A percentile compares a stretch with the other conserved stretches of the same genome.
These are phyloP conservation scores for Venturia aucupariae DNA, from an alignment of 2,329 filamentous ascomycete genomes.

Conservation along the genomic window DNA sequence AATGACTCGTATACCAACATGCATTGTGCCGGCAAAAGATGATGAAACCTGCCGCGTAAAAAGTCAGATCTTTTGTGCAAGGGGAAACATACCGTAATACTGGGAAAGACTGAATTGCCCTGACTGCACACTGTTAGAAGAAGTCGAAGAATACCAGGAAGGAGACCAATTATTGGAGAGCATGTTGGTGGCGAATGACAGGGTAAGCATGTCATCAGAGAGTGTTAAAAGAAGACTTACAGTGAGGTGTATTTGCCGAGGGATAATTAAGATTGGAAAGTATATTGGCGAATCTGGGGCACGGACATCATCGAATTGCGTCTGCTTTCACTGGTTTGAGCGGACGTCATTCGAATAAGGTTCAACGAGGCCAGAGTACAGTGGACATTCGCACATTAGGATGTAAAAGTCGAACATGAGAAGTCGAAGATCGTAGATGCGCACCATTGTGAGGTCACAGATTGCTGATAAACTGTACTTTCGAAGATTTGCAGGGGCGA, in stretches of 20 bases:
- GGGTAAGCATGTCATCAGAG: neutral
- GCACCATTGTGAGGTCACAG: constrained; percentile 4
- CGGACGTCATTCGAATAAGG: neutral
- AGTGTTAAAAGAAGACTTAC: neutral
- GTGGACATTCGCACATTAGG: neutral
- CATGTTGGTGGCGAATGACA: neutral
- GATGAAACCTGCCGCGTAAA: neutral
- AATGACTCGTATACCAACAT: neutral
- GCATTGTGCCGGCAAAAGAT: neutral
- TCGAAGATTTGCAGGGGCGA: neutral
- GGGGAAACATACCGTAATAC: neutral
- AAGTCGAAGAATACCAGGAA: neutral
- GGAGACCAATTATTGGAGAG: neutral
- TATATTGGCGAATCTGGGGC: neutral
- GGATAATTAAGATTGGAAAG: neutral
- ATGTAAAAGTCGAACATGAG: neutral
- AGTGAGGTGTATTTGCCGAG: neutral
- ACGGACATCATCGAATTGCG: neutral
- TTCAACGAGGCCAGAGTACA: neutral
- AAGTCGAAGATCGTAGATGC: neutral
- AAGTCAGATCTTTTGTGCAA: neutral
- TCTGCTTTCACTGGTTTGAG: neutral
- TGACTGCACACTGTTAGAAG: neutral
- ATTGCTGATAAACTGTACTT: neutral
- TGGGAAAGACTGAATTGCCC: no score